Evolutionary conservation across 2,329 filamentous ascomycete genomes (phyloP).

Genomic region (Erysiphe pisi): DNA sequence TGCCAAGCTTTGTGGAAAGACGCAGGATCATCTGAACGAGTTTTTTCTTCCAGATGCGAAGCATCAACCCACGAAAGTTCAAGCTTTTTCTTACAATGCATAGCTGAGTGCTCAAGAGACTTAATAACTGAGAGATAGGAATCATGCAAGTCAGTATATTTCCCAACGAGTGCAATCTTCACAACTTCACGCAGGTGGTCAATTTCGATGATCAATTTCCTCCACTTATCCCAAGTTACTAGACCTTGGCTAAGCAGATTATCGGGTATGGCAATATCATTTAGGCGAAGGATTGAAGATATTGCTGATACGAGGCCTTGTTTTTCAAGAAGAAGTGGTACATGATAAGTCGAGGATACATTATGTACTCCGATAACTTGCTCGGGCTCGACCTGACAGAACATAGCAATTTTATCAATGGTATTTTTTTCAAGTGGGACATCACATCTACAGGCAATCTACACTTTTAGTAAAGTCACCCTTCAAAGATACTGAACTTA

Average conservation of each 20-base stretch:
- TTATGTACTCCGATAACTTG: constrained; percentile 87
- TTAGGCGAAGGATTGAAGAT: constrained; percentile 53
- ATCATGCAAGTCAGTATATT: constrained; percentile 77
- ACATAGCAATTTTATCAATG: constrained; percentile 76
- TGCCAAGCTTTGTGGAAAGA: constrained; percentile 82
- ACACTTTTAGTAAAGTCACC: constrained; percentile 13
- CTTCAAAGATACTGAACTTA: constrained; percentile 11
- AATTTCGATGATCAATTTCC: constrained; percentile 54
- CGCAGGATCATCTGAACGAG: constrained; percentile 51
- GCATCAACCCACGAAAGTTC: constrained; percentile 78
- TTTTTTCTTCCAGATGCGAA: constrained; percentile 63
- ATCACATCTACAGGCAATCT: constrained; percentile 91
- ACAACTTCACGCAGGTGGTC: constrained; percentile 59
- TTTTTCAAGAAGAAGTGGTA: constrained; percentile 79
- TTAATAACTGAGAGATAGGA: constrained; percentile 78
- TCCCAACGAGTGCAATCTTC: constrained; percentile 78
- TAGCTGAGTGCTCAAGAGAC: constrained; percentile 79
- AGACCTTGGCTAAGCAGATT: constrained; percentile 51
- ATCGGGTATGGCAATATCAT: constrained; percentile 45
- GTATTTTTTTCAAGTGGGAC: constrained; percentile 60
- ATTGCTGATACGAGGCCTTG: constrained; percentile 65
- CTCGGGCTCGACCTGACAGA: constrained; percentile 74
- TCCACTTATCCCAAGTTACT: constrained; percentile 70
- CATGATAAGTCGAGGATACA: constrained; percentile 84
- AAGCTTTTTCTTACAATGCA: constrained; percentile 71